A percentile compares a stretch with the other conserved stretches of the same genome.
These are phyloP conservation scores for Lotmaria passim DNA, from an alignment of 208 protist genomes.

Conservation along the genomic window DNA sequence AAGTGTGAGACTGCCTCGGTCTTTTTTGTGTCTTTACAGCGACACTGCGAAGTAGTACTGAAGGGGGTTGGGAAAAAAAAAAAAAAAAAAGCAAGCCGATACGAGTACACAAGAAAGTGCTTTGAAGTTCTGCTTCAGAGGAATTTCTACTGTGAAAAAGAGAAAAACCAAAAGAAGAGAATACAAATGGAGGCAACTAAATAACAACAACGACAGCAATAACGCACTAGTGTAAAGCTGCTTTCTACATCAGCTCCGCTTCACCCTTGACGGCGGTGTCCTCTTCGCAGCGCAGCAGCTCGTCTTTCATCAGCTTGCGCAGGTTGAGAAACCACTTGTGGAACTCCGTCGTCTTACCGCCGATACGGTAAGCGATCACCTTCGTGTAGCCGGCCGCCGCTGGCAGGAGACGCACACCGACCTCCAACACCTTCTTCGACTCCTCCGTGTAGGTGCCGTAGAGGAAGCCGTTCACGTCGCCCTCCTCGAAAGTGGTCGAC, in stretches of 20 bases:
- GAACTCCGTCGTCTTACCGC: slow-evolving; percentile 80
- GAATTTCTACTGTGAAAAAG: no score
- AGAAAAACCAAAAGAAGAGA: slow-evolving; percentile 9
- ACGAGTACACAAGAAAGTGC: background rate
- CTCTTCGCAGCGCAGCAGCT: slow-evolving; percentile 84
- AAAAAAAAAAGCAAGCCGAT: background rate
- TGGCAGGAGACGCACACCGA: slow-evolving; percentile 73
- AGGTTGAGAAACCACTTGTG: slow-evolving; percentile 83
- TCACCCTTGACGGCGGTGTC: slow-evolving; percentile 84
- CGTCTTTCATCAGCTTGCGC: slow-evolving; percentile 73
- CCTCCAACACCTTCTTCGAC: slow-evolving; percentile 65
- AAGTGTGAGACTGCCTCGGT: no score
- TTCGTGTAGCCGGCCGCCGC: slow-evolving; percentile 80
- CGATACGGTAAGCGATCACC: slow-evolving; percentile 84
- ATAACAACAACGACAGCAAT: slow-evolving; percentile 3
- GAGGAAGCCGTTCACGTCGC: slow-evolving; percentile 60
- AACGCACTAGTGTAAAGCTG: no score
- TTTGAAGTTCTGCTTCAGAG: no score
- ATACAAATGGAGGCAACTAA: background rate
- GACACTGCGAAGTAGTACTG: no score
- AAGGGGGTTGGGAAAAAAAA: background rate
- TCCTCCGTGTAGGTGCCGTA: slow-evolving; percentile 68
- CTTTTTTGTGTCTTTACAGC: no score
- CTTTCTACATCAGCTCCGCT: slow-evolving; percentile 85
- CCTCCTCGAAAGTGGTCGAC: slow-evolving; percentile 69